Evolutionary conservation across 2,329 filamentous ascomycete species (phyloP).

Genomic region (Coleophoma eucalyptorum): DNA sequence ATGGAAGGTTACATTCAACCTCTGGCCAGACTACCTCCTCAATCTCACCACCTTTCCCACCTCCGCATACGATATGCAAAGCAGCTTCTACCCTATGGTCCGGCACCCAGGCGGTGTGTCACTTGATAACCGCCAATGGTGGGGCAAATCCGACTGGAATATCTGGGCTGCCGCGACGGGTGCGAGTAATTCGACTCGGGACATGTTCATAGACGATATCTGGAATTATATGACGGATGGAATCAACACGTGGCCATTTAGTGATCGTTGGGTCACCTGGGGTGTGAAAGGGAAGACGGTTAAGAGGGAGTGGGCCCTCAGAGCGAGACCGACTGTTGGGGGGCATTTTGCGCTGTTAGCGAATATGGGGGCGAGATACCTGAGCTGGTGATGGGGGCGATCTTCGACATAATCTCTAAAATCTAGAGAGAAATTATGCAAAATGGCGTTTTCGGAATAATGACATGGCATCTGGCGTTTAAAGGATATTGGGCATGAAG

Average conservation of each 20-base stretch:
- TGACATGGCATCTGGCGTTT: too few relatives aligned
- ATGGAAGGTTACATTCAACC: slow-evolving; percentile 36
- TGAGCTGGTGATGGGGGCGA: neutral
- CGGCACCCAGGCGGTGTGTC: slow-evolving; percentile 32
- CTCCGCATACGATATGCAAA: slow-evolving; percentile 30
- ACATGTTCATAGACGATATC: slow-evolving; percentile 9
- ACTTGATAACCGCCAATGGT: slow-evolving; percentile 34
- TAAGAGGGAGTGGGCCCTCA: neutral
- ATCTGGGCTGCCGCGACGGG: slow-evolving; percentile 26
- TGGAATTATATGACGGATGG: slow-evolving; percentile 6
- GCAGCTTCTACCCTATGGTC: slow-evolving; percentile 31
- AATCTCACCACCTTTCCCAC: slow-evolving; percentile 32
- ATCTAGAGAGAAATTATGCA: too few relatives aligned
- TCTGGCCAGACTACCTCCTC: slow-evolving; percentile 36
- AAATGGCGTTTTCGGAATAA: too few relatives aligned
- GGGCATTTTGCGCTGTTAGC: slow-evolving; percentile 6
- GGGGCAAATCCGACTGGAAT: slow-evolving; percentile 40
- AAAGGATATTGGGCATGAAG: too few relatives aligned
- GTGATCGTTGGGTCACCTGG: slow-evolving; percentile 3
- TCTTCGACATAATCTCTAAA: too few relatives aligned
- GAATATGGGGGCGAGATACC: neutral
- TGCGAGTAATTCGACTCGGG: neutral
- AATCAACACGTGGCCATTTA: slow-evolving; percentile 7
- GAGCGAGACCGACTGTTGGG: slow-evolving; percentile 3
- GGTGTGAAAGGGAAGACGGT: neutral